phyloP scores from a whole-genome alignment of 163 green algal genomes.

The Volvox carteri region DNA sequence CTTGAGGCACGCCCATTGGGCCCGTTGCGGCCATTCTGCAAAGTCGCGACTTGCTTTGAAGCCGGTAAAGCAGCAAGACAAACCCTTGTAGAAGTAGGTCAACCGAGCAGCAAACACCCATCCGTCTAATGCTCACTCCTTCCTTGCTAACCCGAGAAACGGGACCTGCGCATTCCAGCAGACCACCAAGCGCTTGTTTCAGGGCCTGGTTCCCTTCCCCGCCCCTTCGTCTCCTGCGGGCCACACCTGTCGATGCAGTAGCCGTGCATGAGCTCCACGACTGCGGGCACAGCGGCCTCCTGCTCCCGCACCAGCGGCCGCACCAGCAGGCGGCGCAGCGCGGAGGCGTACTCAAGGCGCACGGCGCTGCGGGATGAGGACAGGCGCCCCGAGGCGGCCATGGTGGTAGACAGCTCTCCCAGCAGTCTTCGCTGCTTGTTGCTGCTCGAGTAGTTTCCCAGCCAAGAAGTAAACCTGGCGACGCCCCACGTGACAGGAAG shows the following conservation, averaged over 20 bases:
- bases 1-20: too few relatives aligned
- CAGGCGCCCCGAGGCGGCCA: slow-evolving; percentile 69
- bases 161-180: too few relatives aligned
- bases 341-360: slow-evolving; percentile 83
- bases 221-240: too few relatives aligned
- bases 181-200: too few relatives aligned
- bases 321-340: slow-evolving; percentile 76
- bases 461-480: slow-evolving; percentile 94
- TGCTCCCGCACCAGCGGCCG: slow-evolving; percentile 67
- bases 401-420: slow-evolving; percentile 89
- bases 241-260: slow-evolving; percentile 84
- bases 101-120: too few relatives aligned
- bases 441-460: slow-evolving; percentile 90
- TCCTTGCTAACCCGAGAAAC: too few relatives aligned
- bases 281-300: slow-evolving; percentile 63
- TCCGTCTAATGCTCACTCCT: too few relatives aligned
- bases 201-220: too few relatives aligned
- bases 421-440: slow-evolving; percentile 94
- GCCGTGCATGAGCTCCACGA: slow-evolving; percentile 69
- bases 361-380: slow-evolving; percentile 58
- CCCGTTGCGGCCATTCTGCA: too few relatives aligned
- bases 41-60: too few relatives aligned
- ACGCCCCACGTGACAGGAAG: not conserved
- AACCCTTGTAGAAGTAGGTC: too few relatives aligned
- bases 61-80: too few relatives aligned